Percentiles rank a stretch among this genome's conserved stretches.
phyloP scores from a whole-genome alignment of 75 land plant species.

The Larix kaempferi region DNA sequence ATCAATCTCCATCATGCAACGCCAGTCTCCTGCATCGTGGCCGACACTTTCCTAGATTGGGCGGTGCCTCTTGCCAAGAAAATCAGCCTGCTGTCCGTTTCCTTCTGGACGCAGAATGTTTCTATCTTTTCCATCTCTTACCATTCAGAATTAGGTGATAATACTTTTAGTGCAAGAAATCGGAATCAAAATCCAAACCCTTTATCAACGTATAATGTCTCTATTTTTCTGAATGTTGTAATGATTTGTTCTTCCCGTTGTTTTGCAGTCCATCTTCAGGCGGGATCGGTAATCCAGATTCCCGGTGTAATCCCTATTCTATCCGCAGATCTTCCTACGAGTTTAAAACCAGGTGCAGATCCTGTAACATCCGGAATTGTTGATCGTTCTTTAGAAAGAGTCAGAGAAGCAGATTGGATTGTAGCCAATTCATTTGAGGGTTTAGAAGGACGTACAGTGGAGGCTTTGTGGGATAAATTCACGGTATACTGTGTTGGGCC shows the following conservation, averaged over 20 bases:
- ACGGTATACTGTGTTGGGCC: not conserved
- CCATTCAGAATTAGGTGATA: not conserved
- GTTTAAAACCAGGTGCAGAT: too few species aligned
- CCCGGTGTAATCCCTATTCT: too few species aligned
- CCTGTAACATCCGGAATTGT: too few species aligned
- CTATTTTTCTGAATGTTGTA: too few species aligned
- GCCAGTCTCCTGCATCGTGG: not conserved
- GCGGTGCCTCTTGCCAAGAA: not conserved
- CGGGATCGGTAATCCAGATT: too few species aligned
- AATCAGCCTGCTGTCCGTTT: not conserved
- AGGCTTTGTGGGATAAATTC: not conserved
- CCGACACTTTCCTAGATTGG: slow-evolving; percentile 10
- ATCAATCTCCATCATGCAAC: not conserved
- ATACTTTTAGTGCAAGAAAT: too few species aligned
- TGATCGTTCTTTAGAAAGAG: not conserved
- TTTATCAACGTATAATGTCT: too few species aligned
- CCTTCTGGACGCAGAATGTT: slow-evolving; percentile 2
- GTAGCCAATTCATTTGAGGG: not conserved
- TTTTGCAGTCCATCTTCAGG: not conserved
- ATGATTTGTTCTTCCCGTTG: not conserved
- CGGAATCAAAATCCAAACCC: too few species aligned
- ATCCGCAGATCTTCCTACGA: too few species aligned
- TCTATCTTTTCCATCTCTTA: not conserved
- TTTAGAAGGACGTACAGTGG: not conserved
- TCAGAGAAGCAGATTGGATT: not conserved